Conservation (phyloP, 2,329 filamentous ascomycete species). For the Fusarium verrucosum region DNA sequence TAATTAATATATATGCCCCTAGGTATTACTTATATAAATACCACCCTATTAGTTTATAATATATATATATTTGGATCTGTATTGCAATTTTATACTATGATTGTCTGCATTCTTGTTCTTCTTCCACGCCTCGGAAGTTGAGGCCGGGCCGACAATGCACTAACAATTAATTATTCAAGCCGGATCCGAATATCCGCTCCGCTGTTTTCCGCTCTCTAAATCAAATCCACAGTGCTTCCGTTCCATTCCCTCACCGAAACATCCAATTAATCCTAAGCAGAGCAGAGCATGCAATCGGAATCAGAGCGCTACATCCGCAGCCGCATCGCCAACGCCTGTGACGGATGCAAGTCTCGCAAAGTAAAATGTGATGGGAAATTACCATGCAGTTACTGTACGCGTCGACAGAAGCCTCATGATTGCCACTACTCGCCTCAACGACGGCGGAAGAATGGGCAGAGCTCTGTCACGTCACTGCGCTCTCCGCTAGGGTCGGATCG, state of each 20-base stretch:
- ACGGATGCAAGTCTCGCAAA: slow-evolving; percentile 64
- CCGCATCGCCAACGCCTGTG: slow-evolving; percentile 64
- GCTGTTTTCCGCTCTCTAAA: slow-evolving; percentile 18
- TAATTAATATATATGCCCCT: no score
- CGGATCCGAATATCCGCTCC: slow-evolving; percentile 23
- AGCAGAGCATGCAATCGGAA: slow-evolving; percentile 35
- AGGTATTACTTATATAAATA: no score
- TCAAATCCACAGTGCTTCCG: slow-evolving; percentile 32
- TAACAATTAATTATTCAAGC: slow-evolving; percentile 29
- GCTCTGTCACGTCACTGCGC: slow-evolving; percentile 22
- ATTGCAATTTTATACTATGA: no score
- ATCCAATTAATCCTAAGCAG: neutral
- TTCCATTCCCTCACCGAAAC: slow-evolving; percentile 24
- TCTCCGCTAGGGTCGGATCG: slow-evolving; percentile 37
- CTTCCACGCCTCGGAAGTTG: slow-evolving; percentile 11
- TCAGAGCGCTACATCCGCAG: slow-evolving; percentile 49
- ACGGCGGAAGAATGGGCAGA: slow-evolving; percentile 48
- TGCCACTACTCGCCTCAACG: slow-evolving; percentile 61
- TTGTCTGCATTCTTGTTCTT: no score
- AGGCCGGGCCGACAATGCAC: slow-evolving; percentile 29
- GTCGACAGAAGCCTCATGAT: slow-evolving; percentile 53
- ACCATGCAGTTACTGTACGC: slow-evolving; percentile 62
- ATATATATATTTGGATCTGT: no score
- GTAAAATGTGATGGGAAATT: slow-evolving; percentile 64
- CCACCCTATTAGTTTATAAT: no score